These are phyloP conservation scores for Blastocystis sp. DNA, from an alignment of 352 stramenopile species.

Conservation along the genomic window DNA sequence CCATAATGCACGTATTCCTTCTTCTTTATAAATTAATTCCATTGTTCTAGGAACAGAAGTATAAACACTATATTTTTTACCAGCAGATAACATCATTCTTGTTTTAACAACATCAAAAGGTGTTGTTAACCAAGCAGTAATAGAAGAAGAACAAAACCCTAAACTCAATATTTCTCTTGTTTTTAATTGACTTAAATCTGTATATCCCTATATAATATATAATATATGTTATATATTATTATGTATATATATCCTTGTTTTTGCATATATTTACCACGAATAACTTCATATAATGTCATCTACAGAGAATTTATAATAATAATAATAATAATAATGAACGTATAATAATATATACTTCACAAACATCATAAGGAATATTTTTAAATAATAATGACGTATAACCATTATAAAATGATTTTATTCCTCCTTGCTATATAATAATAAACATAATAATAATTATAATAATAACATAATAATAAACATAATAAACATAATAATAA, in stretches of 20 bases:
- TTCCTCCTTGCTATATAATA: conserved; percentile 18
- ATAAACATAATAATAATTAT: neutral
- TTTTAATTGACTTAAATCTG: conserved; percentile 9
- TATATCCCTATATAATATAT: conserved; percentile 1
- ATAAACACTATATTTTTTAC: neutral
- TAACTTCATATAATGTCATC: conserved; percentile 33
- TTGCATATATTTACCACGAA: conserved; percentile 25
- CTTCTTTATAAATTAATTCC: conserved; percentile 23
- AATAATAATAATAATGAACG: too few relatives aligned
- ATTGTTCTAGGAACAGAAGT: conserved; percentile 13
- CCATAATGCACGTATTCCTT: conserved; percentile 22
- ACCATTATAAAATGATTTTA: conserved; percentile 18
- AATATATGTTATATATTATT: too few relatives aligned
- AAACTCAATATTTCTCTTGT: conserved; percentile 5
- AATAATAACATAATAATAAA: neutral
- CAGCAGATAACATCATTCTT: conserved; percentile 30
- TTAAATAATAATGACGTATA: conserved; percentile 26
- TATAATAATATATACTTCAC: too few relatives aligned
- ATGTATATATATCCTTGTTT: neutral
- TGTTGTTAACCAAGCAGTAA: conserved; percentile 21
- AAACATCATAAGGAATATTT: conserved; percentile 35
- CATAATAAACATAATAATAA: conserved; percentile 31
- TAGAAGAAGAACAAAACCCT: conserved; percentile 13
- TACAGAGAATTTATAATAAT: too few relatives aligned
- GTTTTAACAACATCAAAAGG: conserved; percentile 35